Conservation (phyloP, 2,329 filamentous ascomycete genomes). For the Stagonosporopsis rhizophila region DNA sequence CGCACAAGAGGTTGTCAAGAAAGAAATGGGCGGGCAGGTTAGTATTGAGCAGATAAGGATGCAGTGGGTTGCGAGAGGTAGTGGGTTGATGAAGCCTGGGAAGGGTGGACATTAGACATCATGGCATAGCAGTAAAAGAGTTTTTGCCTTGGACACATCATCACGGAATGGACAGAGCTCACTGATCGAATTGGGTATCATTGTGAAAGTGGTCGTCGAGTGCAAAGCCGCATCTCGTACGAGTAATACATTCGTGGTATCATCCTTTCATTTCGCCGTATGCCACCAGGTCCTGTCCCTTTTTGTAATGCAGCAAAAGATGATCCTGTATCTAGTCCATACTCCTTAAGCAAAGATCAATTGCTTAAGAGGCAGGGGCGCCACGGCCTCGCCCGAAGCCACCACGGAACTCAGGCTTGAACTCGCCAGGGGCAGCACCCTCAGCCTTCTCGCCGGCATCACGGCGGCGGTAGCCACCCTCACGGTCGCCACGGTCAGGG, state of each 20-base stretch:
- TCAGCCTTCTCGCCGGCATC: conserved; percentile 65
- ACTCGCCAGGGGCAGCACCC: conserved; percentile 51
- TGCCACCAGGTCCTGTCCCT: conserved; percentile 42
- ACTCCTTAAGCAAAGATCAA: conserved; percentile 31
- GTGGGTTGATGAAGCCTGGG: conserved; percentile 54
- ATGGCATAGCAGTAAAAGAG: not conserved
- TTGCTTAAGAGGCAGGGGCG: conserved; percentile 48
- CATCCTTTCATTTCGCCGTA: conserved; percentile 49
- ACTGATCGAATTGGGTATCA: conserved; percentile 48
- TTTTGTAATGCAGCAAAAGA: conserved; percentile 46
- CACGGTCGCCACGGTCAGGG: conserved; percentile 65
- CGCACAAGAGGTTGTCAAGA: conserved; percentile 67
- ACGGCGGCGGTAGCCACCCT: conserved; percentile 85
- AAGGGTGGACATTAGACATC: conserved; percentile 50
- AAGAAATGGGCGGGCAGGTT: conserved; percentile 54
- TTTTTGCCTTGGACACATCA: not conserved
- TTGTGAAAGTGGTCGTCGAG: conserved; percentile 42
- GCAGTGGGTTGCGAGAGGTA: conserved; percentile 61
- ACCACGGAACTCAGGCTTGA: conserved; percentile 55
- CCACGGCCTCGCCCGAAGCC: conserved; percentile 51
- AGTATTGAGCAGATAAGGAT: conserved; percentile 51
- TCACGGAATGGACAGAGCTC: conserved; percentile 10
- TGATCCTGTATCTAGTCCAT: conserved; percentile 30
- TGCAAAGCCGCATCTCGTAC: conserved; percentile 34
- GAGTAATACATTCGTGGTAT: conserved; percentile 48